Conservation (phyloP, 345 rosid species). For the Brassica rapa region DNA sequence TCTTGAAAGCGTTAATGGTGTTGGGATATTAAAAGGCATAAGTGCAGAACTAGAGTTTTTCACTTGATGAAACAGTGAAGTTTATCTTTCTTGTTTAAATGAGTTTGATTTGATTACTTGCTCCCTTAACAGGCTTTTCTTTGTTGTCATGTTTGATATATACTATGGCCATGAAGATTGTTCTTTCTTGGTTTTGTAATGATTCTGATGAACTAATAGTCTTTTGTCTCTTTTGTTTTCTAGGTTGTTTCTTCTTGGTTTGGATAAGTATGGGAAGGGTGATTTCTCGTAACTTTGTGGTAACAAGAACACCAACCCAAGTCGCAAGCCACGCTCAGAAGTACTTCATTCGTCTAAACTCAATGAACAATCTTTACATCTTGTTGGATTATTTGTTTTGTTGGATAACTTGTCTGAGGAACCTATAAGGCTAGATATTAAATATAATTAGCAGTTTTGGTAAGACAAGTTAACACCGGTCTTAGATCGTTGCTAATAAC, state of each 20-base stretch:
- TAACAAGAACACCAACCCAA: slow-evolving; percentile 94
- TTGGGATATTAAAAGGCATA: slow-evolving; percentile 10
- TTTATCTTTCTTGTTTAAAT: slow-evolving; percentile 1
- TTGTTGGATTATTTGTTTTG: no score
- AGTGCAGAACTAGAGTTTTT: background rate
- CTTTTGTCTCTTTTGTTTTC: slow-evolving; percentile 7
- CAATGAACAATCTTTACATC: slow-evolving; percentile 59
- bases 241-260: slow-evolving; percentile 95
- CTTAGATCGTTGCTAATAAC: background rate
- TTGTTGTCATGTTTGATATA: background rate
- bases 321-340: slow-evolving; percentile 99
- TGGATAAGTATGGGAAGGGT: slow-evolving; percentile 96
- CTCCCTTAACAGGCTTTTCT: background rate
- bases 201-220: slow-evolving; percentile 26
- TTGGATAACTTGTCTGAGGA: no score
- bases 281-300: slow-evolving; percentile 91
- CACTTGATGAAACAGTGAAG: slow-evolving; percentile 6
- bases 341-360: slow-evolving; percentile 87
- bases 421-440: no score
- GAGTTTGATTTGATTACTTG: no score
- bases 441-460: no score
- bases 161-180: background rate
- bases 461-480: no score
- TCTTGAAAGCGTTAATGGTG: slow-evolving; percentile 9
- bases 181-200: background rate